Base-by-base conservation (phyloP, 495 filamentous ascomycete species). In the Stereocaulon alpinum region DNA sequence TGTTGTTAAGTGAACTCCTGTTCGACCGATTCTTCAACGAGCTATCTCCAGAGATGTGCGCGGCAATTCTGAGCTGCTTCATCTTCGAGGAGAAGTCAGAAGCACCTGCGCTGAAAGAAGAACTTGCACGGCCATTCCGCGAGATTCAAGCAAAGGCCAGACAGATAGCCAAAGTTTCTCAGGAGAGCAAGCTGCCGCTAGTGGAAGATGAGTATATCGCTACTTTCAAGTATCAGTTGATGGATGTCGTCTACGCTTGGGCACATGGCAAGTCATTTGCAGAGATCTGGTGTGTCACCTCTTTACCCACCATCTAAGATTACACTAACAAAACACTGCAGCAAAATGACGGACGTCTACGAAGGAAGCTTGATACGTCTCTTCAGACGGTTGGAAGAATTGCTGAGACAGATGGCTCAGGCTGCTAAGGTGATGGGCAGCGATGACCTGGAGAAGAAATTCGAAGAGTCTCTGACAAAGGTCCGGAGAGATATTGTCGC, bases 11-110 rank as follows among this genome's bases (percentile, higher is more conserved):
- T 47, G 94, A 98, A 72, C 75, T 98, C 32, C 80, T 98, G 5
- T 96, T 98, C 75, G 94, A 96, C 71, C 82, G 91, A 56, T 95
- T 96, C 78, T 98, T 98, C 79, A 97, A 97, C 71, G 90, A 95
- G 65, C 76, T 97, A 30, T 84, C 82, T 0, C 90, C 93, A 0
- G 92, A 97, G 67, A 77, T 91, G 67, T 84, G 81, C 63, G 93
- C 94, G 3, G 82, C 92, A 18, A 79, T 88, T 11, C 76, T 98
- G 54, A 94, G 88, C 67, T 87, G 87, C 64, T 98, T 98, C 73
- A 91, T 97, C 59, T 96, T 95, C 62, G 93, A 98, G 70, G 93
- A 98, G 75, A 95, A 94, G 73, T 80, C 85, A 40, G 82, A 90
- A 40, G 71, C 79, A n/a, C 76, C 74, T 40, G 67, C 76, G 9